phyloP scores from a whole-genome alignment of 2,329 filamentous ascomycete species.

The Botrytis pseudocinerea region DNA sequence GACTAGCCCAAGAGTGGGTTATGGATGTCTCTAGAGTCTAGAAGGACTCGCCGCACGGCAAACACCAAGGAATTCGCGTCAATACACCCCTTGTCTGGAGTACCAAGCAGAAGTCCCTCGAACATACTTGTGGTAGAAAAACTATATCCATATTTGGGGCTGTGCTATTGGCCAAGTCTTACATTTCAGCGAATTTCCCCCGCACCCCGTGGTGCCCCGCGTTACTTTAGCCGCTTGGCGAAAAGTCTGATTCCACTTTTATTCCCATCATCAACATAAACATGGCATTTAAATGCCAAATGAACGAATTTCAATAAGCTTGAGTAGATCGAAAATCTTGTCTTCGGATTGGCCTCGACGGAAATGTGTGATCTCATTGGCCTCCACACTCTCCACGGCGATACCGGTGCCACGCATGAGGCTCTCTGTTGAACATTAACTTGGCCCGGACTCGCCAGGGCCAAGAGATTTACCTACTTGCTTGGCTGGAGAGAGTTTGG shows the following conservation, averaged over 20 bases:
- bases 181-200: not conserved
- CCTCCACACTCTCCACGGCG: not conserved
- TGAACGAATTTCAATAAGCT: not conserved
- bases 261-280: not conserved
- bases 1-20: not conserved
- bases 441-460: not conserved
- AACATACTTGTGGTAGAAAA: not conserved
- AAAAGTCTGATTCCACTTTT: not conserved
- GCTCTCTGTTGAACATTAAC: not conserved
- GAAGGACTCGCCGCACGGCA: not conserved
- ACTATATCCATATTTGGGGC: slow-evolving; percentile 1
- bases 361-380: not conserved
- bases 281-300: not conserved
- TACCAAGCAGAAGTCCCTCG: not conserved
- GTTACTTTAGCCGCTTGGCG: not conserved
- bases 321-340: not conserved
- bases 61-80: not conserved
- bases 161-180: not conserved
- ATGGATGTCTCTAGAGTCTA: not conserved
- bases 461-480: not conserved
- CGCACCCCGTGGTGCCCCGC: slow-evolving; percentile 17
- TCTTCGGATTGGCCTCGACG: not conserved
- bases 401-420: not conserved
- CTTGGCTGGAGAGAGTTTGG: slow-evolving; percentile 1
- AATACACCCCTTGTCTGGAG: not conserved